These are phyloP conservation scores for Pseudocercospora eumusae DNA, from an alignment of 2,329 filamentous ascomycete genomes.

Conservation along the genomic window DNA sequence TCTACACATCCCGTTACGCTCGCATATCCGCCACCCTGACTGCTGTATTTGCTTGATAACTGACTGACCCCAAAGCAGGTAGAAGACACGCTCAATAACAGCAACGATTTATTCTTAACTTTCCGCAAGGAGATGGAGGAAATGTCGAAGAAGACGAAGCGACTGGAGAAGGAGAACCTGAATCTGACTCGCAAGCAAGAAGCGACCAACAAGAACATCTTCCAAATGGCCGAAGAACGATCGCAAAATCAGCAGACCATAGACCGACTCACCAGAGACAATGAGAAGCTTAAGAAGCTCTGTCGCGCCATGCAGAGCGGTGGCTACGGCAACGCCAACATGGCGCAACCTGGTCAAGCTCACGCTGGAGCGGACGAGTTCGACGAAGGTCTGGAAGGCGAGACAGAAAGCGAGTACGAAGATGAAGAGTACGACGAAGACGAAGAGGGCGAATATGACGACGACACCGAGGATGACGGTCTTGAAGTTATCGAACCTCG, in stretches of 20 bases:
- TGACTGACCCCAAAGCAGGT: conserved; percentile 67
- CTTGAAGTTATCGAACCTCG: conserved; percentile 39
- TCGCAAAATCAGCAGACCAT: conserved; percentile 72
- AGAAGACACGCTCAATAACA: conserved; percentile 97
- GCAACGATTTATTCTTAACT: conserved; percentile 93
- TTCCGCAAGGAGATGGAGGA: conserved; percentile 99
- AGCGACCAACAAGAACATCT: conserved; percentile 88
- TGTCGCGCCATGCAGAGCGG: conserved; percentile 97
- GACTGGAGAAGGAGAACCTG: conserved; percentile 94
- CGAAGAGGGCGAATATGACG: conserved; percentile 64
- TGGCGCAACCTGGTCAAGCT: conserved; percentile 26
- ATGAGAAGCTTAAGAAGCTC: conserved; percentile 87
- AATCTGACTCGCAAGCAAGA: conserved; percentile 90
- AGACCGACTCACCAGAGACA: conserved; percentile 79
- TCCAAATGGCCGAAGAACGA: conserved; percentile 95
- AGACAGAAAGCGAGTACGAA: conserved; percentile 66
- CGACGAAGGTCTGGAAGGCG: conserved; percentile 46
- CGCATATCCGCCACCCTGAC: conserved; percentile 4
- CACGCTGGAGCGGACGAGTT: conserved; percentile 30
- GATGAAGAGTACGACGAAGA: conserved; percentile 68
- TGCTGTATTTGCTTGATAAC: conserved; percentile 32
- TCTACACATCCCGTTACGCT: conserved; percentile 1
- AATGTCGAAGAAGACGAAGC: conserved; percentile 98
- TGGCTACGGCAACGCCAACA: conserved; percentile 63
- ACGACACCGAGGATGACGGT: conserved; percentile 59